Base-by-base conservation (phyloP, 768 basidiomycete genomes). In the Boletus tomentosulus region DNA sequence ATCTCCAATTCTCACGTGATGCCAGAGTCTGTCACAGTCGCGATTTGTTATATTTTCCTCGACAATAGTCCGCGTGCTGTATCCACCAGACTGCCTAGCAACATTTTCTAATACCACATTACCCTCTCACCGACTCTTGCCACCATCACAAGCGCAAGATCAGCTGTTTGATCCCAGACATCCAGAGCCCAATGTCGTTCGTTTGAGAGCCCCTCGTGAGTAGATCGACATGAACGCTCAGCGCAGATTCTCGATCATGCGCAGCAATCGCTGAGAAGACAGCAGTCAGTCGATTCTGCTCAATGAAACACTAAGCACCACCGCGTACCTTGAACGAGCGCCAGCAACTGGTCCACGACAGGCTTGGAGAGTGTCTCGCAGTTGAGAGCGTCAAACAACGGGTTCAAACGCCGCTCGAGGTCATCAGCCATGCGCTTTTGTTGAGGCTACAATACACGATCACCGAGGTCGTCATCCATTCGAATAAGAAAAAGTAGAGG, bases 331-430 rank as follows among this genome's bases (percentile, higher is more conserved):
- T 81, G 77, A 4, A 83, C 78, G 42, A 98, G 76, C 39, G 84
- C 81, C 22, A 83, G 64, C 30, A 97, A 73, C 59, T 89, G 83
- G 41, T 88, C 87, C 13, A 88, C 78, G 24, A 91, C 84, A 11
- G 79, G 68, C 55, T 76, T 74, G 13, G 90, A 86, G 19, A 97
- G 66, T 7, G 89, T 88, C 62, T 92, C 84, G 64, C 91, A 93
- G 69, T 98, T 97, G 61, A 98, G 72, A n/a, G 85, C 86, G 65
- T 97, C 95, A 63, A 95, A 97, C 43, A 98, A 71, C 0, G 85
- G 80, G 64, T 86, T 93, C 61, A 96, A 76, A 31, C 95, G 80
- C 19, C 92, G 81, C 66, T 95, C 92, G 5, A 94, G 79, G 61
- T 96, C 94, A 48, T 92, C 92, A 0, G 83, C 84, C 59, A 94